Conservation (phyloP, 306 rosid species). For the Lupinus albus region DNA sequence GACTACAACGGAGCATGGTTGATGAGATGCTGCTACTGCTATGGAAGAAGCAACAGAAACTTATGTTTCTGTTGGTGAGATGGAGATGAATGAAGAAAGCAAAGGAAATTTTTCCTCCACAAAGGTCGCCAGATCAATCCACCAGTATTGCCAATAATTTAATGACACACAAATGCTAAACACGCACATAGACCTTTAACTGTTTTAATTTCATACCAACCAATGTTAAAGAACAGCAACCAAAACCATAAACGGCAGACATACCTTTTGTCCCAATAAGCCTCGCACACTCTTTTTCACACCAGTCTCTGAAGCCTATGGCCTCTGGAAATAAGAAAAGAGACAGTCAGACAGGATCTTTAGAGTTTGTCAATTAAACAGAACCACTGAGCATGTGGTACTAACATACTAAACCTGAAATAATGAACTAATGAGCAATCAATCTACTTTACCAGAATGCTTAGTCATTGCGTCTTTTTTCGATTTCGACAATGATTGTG, state of each 20-base stretch:
- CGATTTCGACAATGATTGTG: conserved; percentile 58
- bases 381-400: neutral
- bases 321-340: conserved; percentile 67
- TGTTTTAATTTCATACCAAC: conserved; percentile 7
- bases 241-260: conserved; percentile 1
- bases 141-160: neutral
- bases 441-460: conserved; percentile 61
- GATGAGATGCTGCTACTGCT: too few species aligned
- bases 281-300: conserved; percentile 77
- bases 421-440: neutral
- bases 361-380: neutral
- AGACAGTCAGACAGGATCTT: neutral
- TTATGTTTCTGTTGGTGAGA: too few species aligned
- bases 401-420: neutral
- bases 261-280: conserved; percentile 85
- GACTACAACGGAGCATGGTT: too few species aligned
- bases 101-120: too few species aligned
- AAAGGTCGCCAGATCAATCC: too few species aligned
- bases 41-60: too few species aligned
- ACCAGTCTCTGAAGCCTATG: conserved; percentile 82
- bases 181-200: neutral
- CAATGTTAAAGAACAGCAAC: neutral
- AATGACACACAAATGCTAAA: conserved; percentile 14
- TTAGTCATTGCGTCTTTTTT: conserved; percentile 75
- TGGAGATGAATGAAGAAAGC: too few species aligned